These are phyloP conservation scores for Lablab purpureus DNA, from an alignment of 306 rosid species.

Conservation along the genomic window DNA sequence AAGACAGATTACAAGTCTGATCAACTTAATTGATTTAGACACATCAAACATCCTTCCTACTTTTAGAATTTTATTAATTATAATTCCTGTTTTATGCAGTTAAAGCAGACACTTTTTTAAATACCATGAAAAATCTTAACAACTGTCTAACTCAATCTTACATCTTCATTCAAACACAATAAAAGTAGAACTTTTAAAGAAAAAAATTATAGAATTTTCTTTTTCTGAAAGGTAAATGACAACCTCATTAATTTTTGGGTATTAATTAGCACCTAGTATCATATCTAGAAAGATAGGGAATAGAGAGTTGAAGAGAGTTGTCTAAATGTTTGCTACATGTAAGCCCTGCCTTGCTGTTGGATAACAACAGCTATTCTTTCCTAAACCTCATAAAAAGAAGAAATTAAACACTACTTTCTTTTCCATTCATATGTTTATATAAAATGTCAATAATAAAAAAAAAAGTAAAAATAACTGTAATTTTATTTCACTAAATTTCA, in stretches of 20 bases:
- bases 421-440: not conserved
- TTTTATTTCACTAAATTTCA: no score
- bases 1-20: not conserved
- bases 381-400: slow-evolving; percentile 49
- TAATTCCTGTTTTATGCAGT: slow-evolving; percentile 14
- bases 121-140: slow-evolving; percentile 11
- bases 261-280: slow-evolving; percentile 10
- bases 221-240: not conserved
- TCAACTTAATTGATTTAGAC: slow-evolving; percentile 51
- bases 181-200: not conserved
- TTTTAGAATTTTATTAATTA: not conserved
- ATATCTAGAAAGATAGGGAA: slow-evolving; percentile 35
- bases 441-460: no score
- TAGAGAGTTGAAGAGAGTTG: slow-evolving; percentile 42
- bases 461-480: no score
- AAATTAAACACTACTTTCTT: slow-evolving; percentile 23
- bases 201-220: not conserved
- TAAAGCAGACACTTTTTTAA: slow-evolving; percentile 35
- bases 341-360: slow-evolving; percentile 28
- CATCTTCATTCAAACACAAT: not conserved
- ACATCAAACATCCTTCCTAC: not conserved
- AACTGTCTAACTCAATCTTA: slow-evolving; percentile 42
- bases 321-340: slow-evolving; percentile 48
- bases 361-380: slow-evolving; percentile 54
- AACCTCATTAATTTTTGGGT: slow-evolving; percentile 1